Evolutionary conservation across 805 yeast species (phyloP).

Genomic region (Metschnikowia borealis): DNA sequence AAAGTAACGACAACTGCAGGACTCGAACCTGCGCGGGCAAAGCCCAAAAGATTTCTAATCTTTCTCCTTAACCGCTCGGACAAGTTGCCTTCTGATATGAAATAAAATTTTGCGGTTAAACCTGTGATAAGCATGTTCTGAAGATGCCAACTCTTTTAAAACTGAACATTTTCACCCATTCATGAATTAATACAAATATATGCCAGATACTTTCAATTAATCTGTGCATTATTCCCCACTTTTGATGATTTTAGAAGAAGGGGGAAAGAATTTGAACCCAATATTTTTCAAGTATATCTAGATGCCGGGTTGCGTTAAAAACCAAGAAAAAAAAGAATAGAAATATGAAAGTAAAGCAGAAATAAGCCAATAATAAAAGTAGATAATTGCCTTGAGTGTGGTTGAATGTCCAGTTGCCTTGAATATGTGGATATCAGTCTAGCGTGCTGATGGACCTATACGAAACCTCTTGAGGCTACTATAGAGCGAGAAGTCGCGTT

Average conservation of each 20-base stretch:
- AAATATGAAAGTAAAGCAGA: no score
- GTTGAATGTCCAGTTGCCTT: not conserved
- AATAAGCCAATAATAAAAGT: not conserved
- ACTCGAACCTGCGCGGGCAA: conserved; percentile 77
- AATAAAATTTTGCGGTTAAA: no score
- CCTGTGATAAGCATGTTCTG: no score
- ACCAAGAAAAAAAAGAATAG: no score
- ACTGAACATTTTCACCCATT: not conserved
- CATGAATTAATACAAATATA: no score
- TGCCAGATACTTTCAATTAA: no score
- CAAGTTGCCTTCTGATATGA: conserved; percentile 41
- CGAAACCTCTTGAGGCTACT: not conserved
- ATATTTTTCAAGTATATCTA: no score
- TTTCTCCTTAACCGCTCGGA: conserved; percentile 78
- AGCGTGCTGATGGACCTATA: not conserved
- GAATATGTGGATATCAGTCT: no score
- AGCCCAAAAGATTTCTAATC: conserved; percentile 74
- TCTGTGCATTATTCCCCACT: no score
- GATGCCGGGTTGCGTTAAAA: no score
- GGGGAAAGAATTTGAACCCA: no score
- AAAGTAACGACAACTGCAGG: conserved; percentile 64
- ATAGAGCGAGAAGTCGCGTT: not conserved
- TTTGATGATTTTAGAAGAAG: no score
- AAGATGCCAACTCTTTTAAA: not conserved
- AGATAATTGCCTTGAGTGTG: not conserved